Evolutionary conservation across 768 basidiomycete species (phyloP).

Genomic region (Lentinula detonsa): DNA sequence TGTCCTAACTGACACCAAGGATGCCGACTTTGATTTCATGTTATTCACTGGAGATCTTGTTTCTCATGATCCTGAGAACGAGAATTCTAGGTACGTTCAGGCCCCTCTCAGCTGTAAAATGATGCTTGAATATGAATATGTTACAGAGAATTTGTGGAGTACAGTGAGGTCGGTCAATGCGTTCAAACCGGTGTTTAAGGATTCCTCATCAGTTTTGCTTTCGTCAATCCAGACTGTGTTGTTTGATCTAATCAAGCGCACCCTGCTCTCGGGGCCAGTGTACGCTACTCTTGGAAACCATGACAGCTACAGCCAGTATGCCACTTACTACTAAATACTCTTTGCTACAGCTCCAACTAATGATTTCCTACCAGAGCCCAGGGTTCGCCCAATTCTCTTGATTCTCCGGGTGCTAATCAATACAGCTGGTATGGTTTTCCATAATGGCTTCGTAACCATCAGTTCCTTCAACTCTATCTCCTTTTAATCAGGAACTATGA

Average conservation of each 20-base stretch:
- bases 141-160: conserved; percentile 49
- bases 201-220: background rate
- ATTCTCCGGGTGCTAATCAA: conserved; percentile 47
- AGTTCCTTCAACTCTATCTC: background rate
- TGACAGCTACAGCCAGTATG: conserved; percentile 64
- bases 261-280: conserved; percentile 62
- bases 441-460: background rate
- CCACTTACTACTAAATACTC: conserved; percentile 1
- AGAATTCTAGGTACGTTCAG: conserved; percentile 47
- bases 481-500: conserved; percentile 59
- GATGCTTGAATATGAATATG: background rate
- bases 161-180: conserved; percentile 47
- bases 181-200: background rate
- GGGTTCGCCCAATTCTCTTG: conserved; percentile 56
- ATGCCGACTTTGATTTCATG: conserved; percentile 57
- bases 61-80: conserved; percentile 62
- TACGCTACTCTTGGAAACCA: conserved; percentile 77
- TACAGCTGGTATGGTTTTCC: conserved; percentile 50
- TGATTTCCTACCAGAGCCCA: conserved; percentile 34
- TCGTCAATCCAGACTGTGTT: conserved; percentile 40
- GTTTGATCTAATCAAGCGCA: conserved; percentile 60
- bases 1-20: conserved; percentile 51
- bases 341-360: background rate
- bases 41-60: conserved; percentile 73
- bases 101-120: background rate